Conservation (phyloP, 805 yeast genomes). For the Metschnikowia bowlesiae region DNA sequence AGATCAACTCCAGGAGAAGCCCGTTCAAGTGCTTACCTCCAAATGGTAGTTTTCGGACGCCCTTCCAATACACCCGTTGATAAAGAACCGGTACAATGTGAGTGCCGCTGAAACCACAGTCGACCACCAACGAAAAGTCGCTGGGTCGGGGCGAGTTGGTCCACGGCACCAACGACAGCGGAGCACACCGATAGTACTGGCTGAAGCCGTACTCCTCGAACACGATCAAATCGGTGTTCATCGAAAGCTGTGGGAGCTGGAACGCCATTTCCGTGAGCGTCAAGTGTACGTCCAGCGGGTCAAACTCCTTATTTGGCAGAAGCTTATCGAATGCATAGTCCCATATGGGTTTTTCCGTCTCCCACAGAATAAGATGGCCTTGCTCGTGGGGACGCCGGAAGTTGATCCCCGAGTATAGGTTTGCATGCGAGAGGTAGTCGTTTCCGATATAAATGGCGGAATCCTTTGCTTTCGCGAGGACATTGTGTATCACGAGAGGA, state of each 20-base stretch:
- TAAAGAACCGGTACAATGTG: constrained; percentile 82
- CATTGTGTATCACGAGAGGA: constrained; percentile 60
- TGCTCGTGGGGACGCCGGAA: constrained; percentile 81
- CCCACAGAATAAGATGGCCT: constrained; percentile 92
- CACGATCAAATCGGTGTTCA: constrained; percentile 82
- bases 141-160: constrained; percentile 8
- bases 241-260: constrained; percentile 74
- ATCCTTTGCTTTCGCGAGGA: constrained; percentile 71
- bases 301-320: constrained; percentile 38
- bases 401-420: constrained; percentile 68
- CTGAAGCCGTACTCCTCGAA: constrained; percentile 90
- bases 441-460: constrained; percentile 66
- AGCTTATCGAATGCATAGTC: constrained; percentile 57
- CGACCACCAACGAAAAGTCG: constrained; percentile 78
- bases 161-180: constrained; percentile 64
- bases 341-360: constrained; percentile 83
- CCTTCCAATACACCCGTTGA: constrained; percentile 73
- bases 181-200: constrained; percentile 62
- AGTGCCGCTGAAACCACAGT: constrained; percentile 83
- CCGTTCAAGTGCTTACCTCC: constrained; percentile 88
- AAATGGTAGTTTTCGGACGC: constrained; percentile 71
- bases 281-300: constrained; percentile 51
- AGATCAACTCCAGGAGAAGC: constrained; percentile 72
- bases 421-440: constrained; percentile 57
- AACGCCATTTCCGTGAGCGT: constrained; percentile 78